These are phyloP conservation scores for Hyphodiscus sp. DNA, from an alignment of 2,329 filamentous ascomycete species.

Conservation along the genomic window DNA sequence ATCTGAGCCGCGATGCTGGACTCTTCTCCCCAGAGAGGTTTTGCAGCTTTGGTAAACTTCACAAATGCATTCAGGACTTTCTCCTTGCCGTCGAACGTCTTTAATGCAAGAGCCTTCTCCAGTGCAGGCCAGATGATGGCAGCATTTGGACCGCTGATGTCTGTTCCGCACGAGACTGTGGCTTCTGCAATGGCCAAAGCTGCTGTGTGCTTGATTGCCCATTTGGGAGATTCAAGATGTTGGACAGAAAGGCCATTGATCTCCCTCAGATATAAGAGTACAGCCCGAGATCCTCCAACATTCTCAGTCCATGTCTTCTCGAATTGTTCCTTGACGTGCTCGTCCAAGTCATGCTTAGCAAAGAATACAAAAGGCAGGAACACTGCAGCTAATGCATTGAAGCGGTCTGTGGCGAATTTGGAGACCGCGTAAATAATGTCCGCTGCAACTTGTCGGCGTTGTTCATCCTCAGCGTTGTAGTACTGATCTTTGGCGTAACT, in stretches of 20 bases:
- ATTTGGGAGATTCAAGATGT: slow-evolving; percentile 73
- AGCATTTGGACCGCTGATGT: slow-evolving; percentile 54
- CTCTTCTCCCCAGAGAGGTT: slow-evolving; percentile 50
- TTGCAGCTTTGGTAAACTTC: slow-evolving; percentile 63
- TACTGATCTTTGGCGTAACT: slow-evolving; percentile 61
- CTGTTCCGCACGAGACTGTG: slow-evolving; percentile 57
- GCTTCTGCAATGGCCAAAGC: slow-evolving; percentile 74
- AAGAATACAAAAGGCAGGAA: slow-evolving; percentile 86
- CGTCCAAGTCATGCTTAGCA: slow-evolving; percentile 77
- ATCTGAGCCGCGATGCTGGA: slow-evolving; percentile 52
- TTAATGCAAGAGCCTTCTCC: slow-evolving; percentile 74
- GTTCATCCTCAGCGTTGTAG: slow-evolving; percentile 73
- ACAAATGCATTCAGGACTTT: slow-evolving; percentile 74
- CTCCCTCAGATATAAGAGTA: slow-evolving; percentile 77
- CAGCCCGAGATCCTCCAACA: slow-evolving; percentile 75
- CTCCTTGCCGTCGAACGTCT: slow-evolving; percentile 92
- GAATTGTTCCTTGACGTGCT: slow-evolving; percentile 73
- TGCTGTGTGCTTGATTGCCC: slow-evolving; percentile 84
- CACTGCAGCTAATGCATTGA: slow-evolving; percentile 66
- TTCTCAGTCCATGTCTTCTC: slow-evolving; percentile 84
- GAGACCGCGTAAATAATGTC: slow-evolving; percentile 79
- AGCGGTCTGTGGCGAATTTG: slow-evolving; percentile 83
- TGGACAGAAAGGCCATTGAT: slow-evolving; percentile 63
- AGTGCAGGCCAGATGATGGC: slow-evolving; percentile 72
- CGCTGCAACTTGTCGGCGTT: slow-evolving; percentile 65